Percentiles rank a stretch among this genome's conserved stretches.
Evolutionary conservation across 495 filamentous ascomycete genomes (phyloP).

Genomic region (Penicillium bovifimosum): DNA sequence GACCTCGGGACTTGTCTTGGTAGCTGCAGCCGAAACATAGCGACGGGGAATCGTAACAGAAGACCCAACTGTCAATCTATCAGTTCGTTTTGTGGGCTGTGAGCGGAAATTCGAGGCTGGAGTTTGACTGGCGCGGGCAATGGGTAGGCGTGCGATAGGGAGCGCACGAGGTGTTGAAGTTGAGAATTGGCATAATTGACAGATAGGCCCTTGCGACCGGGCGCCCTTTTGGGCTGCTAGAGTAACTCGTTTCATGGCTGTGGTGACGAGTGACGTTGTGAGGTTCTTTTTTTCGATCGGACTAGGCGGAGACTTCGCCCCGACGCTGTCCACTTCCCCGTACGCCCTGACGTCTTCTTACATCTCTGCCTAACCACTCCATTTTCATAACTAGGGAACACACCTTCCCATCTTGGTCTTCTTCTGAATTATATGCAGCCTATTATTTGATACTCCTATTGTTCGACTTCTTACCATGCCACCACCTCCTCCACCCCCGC

Average conservation of each 20-base stretch:
- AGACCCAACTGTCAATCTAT: background rate
- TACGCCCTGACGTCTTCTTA: conserved; percentile 26
- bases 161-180: conserved; percentile 17
- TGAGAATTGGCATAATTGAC: conserved; percentile 38
- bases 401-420: conserved; percentile 5
- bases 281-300: conserved; percentile 20
- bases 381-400: conserved; percentile 19
- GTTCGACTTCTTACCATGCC: conserved; percentile 44
- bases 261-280: conserved; percentile 4
- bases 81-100: conserved; percentile 11
- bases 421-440: conserved; percentile 5
- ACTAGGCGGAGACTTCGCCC: conserved; percentile 27
- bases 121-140: conserved; percentile 4
- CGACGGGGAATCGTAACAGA: background rate
- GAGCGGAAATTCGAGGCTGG: conserved; percentile 9
- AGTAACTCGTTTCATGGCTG: conserved; percentile 32
- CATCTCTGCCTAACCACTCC: conserved; percentile 23
- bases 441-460: conserved; percentile 1
- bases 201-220: conserved; percentile 25
- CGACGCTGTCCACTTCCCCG: conserved; percentile 22
- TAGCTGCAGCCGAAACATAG: conserved; percentile 12
- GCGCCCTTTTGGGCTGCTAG: conserved; percentile 24
- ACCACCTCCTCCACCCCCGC: conserved; percentile 66
- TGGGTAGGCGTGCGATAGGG: conserved; percentile 17
- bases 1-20: conserved; percentile 7